Evolutionary conservation across 1,139 yeast genomes (phyloP).

Genomic region (Insectozyma bohioensis): DNA sequence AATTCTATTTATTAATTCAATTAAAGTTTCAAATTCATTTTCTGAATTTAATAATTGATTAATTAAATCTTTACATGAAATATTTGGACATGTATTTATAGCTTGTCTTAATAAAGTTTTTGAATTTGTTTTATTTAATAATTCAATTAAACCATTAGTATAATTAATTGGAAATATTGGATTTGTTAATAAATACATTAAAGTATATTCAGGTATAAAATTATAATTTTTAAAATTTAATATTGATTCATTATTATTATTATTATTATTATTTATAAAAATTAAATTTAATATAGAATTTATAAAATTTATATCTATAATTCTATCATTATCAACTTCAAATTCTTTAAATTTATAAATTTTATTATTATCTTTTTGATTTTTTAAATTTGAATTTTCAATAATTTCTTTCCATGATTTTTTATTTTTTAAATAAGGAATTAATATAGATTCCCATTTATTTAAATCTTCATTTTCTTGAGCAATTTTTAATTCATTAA

Average conservation of each 20-base stretch:
- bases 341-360: conserved; percentile 37
- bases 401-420: conserved; percentile 26
- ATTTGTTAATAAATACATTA: conserved; percentile 78
- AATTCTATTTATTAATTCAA: conserved; percentile 66
- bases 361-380: conserved; percentile 10
- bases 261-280: conserved; percentile 23
- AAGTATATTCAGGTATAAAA: conserved; percentile 56
- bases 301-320: conserved; percentile 63
- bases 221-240: conserved; percentile 21
- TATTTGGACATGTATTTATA: conserved; percentile 70
- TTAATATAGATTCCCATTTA: conserved; percentile 33
- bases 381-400: conserved; percentile 14
- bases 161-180: conserved; percentile 73
- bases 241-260: conserved; percentile 8
- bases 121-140: conserved; percentile 39
- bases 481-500: conserved; percentile 21
- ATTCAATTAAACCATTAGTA: conserved; percentile 53
- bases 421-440: conserved; percentile 33
- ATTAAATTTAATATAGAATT: conserved; percentile 47
- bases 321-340: conserved; percentile 67
- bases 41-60: conserved; percentile 47
- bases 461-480: conserved; percentile 19
- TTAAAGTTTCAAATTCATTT: conserved; percentile 61
- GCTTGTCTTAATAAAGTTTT: conserved; percentile 78
- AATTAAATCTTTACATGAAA: conserved; percentile 63